A percentile compares a stretch with the other conserved stretches of the same genome.
phyloP scores from a whole-genome alignment of 2,329 filamentous ascomycete species.

The Talaromyces atroroseus region DNA sequence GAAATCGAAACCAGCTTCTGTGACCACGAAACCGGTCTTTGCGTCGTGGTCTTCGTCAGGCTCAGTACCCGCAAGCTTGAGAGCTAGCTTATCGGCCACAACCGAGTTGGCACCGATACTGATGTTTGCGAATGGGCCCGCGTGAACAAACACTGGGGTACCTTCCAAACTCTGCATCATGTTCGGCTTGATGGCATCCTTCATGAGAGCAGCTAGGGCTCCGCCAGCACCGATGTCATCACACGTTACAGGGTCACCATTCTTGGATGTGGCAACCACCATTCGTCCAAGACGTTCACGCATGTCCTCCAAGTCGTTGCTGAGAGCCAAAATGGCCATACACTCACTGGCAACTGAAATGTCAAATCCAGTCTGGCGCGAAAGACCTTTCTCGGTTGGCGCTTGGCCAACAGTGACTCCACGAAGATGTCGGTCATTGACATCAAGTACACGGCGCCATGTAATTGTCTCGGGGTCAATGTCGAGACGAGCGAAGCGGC shows the following conservation, averaged over 20 bases:
- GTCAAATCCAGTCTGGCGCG: conserved; percentile 87
- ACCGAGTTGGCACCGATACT: conserved; percentile 95
- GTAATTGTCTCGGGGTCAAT: conserved; percentile 97
- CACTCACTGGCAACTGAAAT: conserved; percentile 97
- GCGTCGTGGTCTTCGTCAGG: conserved; percentile 75
- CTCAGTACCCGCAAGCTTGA: conserved; percentile 94
- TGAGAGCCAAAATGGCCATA: conserved; percentile 95
- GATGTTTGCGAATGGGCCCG: conserved; percentile 97
- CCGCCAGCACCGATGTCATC: conserved; percentile 92
- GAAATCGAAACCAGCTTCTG: conserved; percentile 97
- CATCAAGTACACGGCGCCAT: conserved; percentile 91
- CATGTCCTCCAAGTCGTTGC: conserved; percentile 81
- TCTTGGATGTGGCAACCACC: conserved; percentile 83
- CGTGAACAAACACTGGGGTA: conserved; percentile 95
- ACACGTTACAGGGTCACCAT: conserved; percentile 87
- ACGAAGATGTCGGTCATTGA: conserved; percentile 91
- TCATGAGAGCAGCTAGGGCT: conserved; percentile 90
- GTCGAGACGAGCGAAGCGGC: conserved; percentile 83
- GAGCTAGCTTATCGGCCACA: conserved; percentile 86
- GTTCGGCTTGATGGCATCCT: conserved; percentile 97
- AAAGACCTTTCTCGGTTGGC: conserved; percentile 82
- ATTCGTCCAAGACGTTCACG: conserved; percentile 89
- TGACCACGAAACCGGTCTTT: conserved; percentile 89
- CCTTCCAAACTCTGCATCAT: conserved; percentile 97
- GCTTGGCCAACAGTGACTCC: conserved; percentile 85